Evolutionary conservation across 164 flowering plant genomes (phyloP), one percentile per base, ranked within the genome.

Genomic region (Vitis labrusca): DNA sequence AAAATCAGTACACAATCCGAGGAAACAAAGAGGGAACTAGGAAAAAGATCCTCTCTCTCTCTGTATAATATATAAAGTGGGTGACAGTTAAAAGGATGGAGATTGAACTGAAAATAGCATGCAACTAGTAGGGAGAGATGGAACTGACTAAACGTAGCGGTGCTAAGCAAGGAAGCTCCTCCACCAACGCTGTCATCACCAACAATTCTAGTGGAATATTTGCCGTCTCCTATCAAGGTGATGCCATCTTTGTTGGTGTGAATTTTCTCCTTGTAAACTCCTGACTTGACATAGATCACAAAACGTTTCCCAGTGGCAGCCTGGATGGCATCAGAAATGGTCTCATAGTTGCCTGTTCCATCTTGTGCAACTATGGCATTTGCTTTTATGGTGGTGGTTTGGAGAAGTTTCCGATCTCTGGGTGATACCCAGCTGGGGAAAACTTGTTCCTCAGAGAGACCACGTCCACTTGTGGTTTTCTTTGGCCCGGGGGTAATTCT

Each of bases 201-300:
- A 11, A 37, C 61, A 13, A 86, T 81, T 16, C 81, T 30, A 6
- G 86, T 84, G 16, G 73, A 66, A 58, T 79, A 77, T 66, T 82
- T 84, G 1, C 87, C 85, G 44, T 84, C 89, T 50, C 87, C 86
- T 5, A 84, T 81, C 81, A 86, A 71, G 1, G 79, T 82, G 55
- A 86, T 76, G 6, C 80, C 86, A 66, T 82, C 81, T 71, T 79
- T 86, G 10, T 76, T 79, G 2, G 71, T 76, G 2, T 23, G 74
- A 23, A 86, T 76, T 54, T 84, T 80, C 75, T 85, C 89, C 50
- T 74, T 76, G 50, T 85, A 85, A 59, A 77, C 77, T 0, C 89
- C 89, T 0, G 77, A 48, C 72, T 83, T 85, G 32, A 85, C 85
- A 48, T 83, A 76, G 37, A 85, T 85, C 71, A 85, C 87, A 64